A percentile compares a stretch with the other conserved stretches of the same genome.
Evolutionary conservation across 495 filamentous ascomycete species (phyloP).

Genomic region (Trypethelium eluteriae): DNA sequence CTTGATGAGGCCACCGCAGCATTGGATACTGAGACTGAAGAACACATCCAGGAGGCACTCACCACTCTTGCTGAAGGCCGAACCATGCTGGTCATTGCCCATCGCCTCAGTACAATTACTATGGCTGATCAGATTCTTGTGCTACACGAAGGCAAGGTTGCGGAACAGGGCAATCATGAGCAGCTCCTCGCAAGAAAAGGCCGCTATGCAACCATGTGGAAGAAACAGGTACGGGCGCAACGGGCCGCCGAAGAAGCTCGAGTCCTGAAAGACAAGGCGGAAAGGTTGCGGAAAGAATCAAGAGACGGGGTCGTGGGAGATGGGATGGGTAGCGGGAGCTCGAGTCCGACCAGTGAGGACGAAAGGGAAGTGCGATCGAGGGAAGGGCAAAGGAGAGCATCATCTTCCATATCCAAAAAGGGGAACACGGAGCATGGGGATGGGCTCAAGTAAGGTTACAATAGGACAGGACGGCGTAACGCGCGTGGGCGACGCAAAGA

Average conservation of each 20-base stretch:
- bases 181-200: constrained; percentile 71
- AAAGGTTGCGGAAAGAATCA: constrained; percentile 43
- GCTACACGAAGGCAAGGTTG: constrained; percentile 74
- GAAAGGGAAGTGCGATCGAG: constrained; percentile 27
- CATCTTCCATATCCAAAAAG: neutral
- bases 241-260: constrained; percentile 66
- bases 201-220: constrained; percentile 89
- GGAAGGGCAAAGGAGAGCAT: constrained; percentile 1
- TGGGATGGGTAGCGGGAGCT: constrained; percentile 19
- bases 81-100: constrained; percentile 77
- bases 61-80: constrained; percentile 70
- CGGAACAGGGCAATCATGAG: constrained; percentile 79
- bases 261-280: constrained; percentile 49
- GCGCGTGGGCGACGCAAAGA: neutral
- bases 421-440: neutral
- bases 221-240: constrained; percentile 86
- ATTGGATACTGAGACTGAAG: constrained; percentile 89
- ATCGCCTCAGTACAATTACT: constrained; percentile 90
- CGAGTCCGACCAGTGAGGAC: constrained; percentile 28
- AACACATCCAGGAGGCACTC: constrained; percentile 85
- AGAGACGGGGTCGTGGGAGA: constrained; percentile 17
- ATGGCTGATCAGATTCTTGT: constrained; percentile 92
- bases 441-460: neutral
- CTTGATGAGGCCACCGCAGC: constrained; percentile 95
- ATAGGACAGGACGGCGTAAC: neutral